Base-by-base conservation (phyloP, 2,329 filamentous ascomycete species). In the Esteya vermicola region DNA sequence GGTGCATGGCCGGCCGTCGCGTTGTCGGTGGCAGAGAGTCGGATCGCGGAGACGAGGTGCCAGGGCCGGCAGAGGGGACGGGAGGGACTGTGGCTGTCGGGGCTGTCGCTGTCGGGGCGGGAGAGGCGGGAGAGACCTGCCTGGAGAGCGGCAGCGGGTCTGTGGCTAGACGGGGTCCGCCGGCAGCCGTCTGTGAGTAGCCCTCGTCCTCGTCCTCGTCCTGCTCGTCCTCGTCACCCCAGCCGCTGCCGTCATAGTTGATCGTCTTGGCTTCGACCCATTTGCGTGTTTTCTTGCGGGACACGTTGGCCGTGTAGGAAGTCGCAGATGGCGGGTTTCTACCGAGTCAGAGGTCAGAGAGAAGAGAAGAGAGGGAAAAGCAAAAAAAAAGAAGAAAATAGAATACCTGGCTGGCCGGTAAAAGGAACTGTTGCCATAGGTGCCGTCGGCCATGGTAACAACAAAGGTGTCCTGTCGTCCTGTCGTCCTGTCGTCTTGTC, bases 211-310 rank as follows among this genome's bases (percentile, higher is more conserved):
- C 70, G 40, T 76, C 62, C 4, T 68, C 65, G 31, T 78, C 72
- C 25, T 78, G 72, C n/a, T 75, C 71, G 43, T 75, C 71, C 9
- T 78, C 73, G 27, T 80, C 76, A 27, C 85, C 89, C 88, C 89
- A 95, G 54, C 94, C 89, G 52, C 93, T 86, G 47, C 88, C 89
- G 52, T 89, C 88, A 54, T 96, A 96, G 54, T 76, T 83, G 51
- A 82, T 78, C 43, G 76, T 70, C 58, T 88, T 89, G 27, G 89
- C 89, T 52, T 93, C 81, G 28, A 89, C 81, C 89, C 89, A 96
- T 72, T 93, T 93, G 61, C 80, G 83, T 41, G 88, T 95, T 63
- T 93, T 93, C 41, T 78, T 73, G 45, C 89, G 78, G 60, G 84
- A 89, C 36, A 95, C 78, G 57, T 94, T 93, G 38, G 85, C 75